Conservation (phyloP, 805 yeast genomes). For the Myxozyma lipomycoides region DNA sequence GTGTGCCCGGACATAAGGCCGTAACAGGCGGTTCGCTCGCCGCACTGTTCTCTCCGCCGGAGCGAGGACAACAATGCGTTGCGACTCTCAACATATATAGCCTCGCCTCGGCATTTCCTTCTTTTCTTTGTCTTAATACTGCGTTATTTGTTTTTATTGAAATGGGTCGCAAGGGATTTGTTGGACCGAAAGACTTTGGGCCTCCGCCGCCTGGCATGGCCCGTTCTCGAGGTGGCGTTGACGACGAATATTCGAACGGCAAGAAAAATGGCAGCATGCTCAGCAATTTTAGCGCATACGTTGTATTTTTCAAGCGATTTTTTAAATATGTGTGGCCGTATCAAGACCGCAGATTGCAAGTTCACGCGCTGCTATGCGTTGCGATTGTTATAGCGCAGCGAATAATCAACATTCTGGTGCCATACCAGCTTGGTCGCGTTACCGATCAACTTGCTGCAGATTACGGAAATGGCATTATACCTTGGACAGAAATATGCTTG, state of each 20-base stretch:
- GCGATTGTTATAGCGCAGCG: constrained; percentile 15
- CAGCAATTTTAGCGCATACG: constrained; percentile 5
- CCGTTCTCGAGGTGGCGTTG: not conserved
- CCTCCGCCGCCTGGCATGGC: not conserved
- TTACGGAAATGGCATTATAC: constrained; percentile 4
- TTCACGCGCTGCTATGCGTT: constrained; percentile 17
- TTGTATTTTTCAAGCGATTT: constrained; percentile 14
- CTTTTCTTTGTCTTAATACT: no score
- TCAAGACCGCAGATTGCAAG: constrained; percentile 13
- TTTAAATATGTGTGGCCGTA: constrained; percentile 26
- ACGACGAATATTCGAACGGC: not conserved
- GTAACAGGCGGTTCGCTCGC: no score
- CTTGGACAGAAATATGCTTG: constrained; percentile 19
- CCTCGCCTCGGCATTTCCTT: no score
- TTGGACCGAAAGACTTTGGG: constrained; percentile 1
- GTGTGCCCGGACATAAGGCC: no score
- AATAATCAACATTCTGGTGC: constrained; percentile 21
- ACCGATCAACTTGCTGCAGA: constrained; percentile 17
- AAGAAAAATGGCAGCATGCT: constrained; percentile 1
- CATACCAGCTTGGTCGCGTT: constrained; percentile 24
- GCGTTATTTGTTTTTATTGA: no score
- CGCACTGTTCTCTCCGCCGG: no score
- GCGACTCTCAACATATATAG: no score
- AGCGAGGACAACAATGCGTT: no score
- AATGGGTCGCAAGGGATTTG: constrained; percentile 7